These are phyloP conservation scores for Kwoniella europaea DNA, from an alignment of 768 basidiomycete species.

Conservation along the genomic window DNA sequence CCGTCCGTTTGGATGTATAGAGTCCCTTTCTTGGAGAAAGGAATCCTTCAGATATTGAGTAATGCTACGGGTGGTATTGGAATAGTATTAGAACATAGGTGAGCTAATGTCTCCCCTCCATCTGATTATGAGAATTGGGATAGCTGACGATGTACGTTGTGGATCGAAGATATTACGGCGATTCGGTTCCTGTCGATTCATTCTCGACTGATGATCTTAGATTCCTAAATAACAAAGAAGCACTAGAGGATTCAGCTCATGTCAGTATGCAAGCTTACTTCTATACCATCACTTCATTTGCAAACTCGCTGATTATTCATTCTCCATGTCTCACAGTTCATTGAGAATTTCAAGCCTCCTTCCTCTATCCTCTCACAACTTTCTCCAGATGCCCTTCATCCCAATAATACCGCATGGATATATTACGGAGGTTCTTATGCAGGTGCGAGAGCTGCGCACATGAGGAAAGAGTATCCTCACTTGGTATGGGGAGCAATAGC, in stretches of 20 bases:
- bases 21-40: slow-evolving; percentile 69
- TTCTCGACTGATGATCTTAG: slow-evolving; percentile 82
- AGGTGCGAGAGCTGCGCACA: slow-evolving; percentile 89
- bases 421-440: slow-evolving; percentile 93
- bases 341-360: slow-evolving; percentile 74
- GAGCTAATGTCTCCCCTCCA: slow-evolving; percentile 42
- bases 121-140: not conserved
- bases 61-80: slow-evolving; percentile 85
- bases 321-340: slow-evolving; percentile 63
- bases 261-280: slow-evolving; percentile 21
- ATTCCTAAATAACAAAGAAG: slow-evolving; percentile 87
- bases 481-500: slow-evolving; percentile 89
- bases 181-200: slow-evolving; percentile 75
- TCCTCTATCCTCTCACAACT: slow-evolving; percentile 28
- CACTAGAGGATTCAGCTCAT: slow-evolving; percentile 86
- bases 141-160: not conserved
- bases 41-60: slow-evolving; percentile 84
- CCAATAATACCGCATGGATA: slow-evolving; percentile 57
- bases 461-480: slow-evolving; percentile 83
- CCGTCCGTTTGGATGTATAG: slow-evolving; percentile 20
- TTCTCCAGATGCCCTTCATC: slow-evolving; percentile 68
- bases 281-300: too few species aligned
- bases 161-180: slow-evolving; percentile 67
- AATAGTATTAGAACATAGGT: slow-evolving; percentile 89
- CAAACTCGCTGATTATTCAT: too few species aligned